These are phyloP conservation scores for Vicia villosa DNA, from an alignment of 306 rosid species.

Conservation along the genomic window DNA sequence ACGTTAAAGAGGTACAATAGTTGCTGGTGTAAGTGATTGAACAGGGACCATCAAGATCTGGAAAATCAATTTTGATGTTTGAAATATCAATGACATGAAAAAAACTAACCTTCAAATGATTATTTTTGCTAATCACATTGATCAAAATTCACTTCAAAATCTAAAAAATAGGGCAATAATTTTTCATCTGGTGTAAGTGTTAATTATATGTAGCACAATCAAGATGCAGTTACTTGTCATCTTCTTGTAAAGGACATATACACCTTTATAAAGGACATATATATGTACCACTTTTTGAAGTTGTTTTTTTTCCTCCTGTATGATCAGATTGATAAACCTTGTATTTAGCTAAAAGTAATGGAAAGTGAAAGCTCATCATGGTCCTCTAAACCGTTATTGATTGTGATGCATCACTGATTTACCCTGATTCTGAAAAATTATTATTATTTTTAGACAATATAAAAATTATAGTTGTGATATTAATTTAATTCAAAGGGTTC, in stretches of 20 bases:
- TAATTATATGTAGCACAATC: neutral
- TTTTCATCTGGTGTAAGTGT: neutral
- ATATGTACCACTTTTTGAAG: neutral
- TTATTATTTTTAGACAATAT: neutral
- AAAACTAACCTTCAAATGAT: neutral
- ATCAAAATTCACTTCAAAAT: neutral
- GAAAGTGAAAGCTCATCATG: conserved; percentile 7
- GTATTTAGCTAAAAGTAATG: neutral
- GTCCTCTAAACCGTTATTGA: neutral
- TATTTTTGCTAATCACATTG: neutral
- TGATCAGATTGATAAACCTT: neutral
- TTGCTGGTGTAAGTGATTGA: neutral
- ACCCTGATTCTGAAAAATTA: no score
- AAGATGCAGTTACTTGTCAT: conserved; percentile 10
- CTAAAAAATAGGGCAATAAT: neutral
- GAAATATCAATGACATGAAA: neutral
- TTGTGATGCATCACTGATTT: no score
- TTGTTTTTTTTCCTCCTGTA: neutral
- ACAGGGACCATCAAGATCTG: conserved; percentile 11
- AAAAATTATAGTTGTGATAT: neutral
- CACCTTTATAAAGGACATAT: neutral
- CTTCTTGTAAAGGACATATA: neutral
- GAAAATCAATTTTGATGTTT: conserved; percentile 9
- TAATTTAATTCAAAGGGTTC: neutral
- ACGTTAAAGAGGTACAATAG: conserved; percentile 9